These are phyloP conservation scores for Zychaea mexicana DNA, from an alignment of 371 early-diverging fungal species.

Conservation along the genomic window DNA sequence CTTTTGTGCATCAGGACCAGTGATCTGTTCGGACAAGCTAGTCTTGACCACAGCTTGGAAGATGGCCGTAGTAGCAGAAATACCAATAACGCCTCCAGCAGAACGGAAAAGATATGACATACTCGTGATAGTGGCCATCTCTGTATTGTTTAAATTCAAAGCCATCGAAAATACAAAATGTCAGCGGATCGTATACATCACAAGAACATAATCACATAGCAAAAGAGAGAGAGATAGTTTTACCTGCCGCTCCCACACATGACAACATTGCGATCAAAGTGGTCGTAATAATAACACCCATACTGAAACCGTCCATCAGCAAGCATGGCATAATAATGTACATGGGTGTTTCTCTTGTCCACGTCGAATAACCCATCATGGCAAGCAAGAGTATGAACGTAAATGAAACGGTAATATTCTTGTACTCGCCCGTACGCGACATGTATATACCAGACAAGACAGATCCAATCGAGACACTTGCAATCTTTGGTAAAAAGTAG, in stretches of 20 bases:
- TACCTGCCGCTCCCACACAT: conserved; percentile 41
- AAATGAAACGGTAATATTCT: conserved; percentile 22
- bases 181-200: too few species aligned
- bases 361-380: conserved; percentile 29
- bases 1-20: conserved; percentile 29
- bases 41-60: conserved; percentile 41
- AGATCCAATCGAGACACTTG: conserved; percentile 36
- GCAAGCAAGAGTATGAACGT: conserved; percentile 16
- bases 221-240: too few species aligned
- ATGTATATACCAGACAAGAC: conserved; percentile 43
- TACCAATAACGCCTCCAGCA: conserved; percentile 47
- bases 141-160: conserved; percentile 16
- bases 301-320: conserved; percentile 42
- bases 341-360: conserved; percentile 24
- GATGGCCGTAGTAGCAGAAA: conserved; percentile 39
- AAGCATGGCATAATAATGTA: conserved; percentile 24
- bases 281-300: conserved; percentile 48
- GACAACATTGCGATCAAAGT: conserved; percentile 53
- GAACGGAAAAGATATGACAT: conserved; percentile 51
- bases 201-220: too few species aligned
- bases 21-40: conserved; percentile 30
- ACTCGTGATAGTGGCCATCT: conserved; percentile 54
- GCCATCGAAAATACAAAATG: neutral
- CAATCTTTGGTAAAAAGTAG: conserved; percentile 39
- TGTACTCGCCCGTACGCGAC: conserved; percentile 48